phyloP scores from a whole-genome alignment of 495 filamentous ascomycete species.

The Penicillium silybi region DNA sequence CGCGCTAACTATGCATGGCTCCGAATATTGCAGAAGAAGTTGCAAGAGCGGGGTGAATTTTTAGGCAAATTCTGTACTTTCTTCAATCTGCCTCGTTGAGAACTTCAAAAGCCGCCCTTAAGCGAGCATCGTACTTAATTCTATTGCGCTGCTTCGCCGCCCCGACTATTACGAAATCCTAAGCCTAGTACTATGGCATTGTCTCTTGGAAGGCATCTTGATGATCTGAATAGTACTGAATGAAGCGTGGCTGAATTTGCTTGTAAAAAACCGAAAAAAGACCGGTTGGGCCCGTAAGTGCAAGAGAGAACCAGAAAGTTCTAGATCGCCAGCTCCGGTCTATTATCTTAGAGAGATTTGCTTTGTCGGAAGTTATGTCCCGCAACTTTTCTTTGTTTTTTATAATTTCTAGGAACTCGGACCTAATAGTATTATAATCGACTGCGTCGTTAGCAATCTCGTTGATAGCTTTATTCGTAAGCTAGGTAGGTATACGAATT shows the following conservation, averaged over 20 bases:
- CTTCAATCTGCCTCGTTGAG: neutral
- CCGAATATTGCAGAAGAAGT: too few relatives aligned
- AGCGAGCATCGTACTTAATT: neutral
- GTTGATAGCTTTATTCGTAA: slow-evolving; percentile 26
- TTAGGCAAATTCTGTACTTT: neutral
- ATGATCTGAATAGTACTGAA: neutral
- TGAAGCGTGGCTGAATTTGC: neutral
- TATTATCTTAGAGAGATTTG: neutral
- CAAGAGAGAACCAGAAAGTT: neutral
- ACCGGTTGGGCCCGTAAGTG: neutral
- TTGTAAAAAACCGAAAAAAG: neutral
- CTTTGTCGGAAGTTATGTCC: neutral
- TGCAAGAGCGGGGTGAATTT: neutral
- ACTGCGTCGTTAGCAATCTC: slow-evolving; percentile 6
- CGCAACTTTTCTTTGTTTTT: neutral
- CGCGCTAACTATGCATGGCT: too few relatives aligned
- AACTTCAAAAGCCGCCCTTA: neutral
- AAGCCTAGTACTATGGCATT: neutral
- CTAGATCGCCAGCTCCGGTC: neutral
- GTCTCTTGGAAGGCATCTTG: neutral
- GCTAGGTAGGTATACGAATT: slow-evolving; percentile 30
- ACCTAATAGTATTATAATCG: slow-evolving; percentile 10
- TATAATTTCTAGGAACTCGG: slow-evolving; percentile 1
- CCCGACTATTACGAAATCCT: neutral
- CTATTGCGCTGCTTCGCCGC: neutral